Conservation (phyloP, 2,329 filamentous ascomycete genomes). For the Sodiomyces alkalinus region DNA sequence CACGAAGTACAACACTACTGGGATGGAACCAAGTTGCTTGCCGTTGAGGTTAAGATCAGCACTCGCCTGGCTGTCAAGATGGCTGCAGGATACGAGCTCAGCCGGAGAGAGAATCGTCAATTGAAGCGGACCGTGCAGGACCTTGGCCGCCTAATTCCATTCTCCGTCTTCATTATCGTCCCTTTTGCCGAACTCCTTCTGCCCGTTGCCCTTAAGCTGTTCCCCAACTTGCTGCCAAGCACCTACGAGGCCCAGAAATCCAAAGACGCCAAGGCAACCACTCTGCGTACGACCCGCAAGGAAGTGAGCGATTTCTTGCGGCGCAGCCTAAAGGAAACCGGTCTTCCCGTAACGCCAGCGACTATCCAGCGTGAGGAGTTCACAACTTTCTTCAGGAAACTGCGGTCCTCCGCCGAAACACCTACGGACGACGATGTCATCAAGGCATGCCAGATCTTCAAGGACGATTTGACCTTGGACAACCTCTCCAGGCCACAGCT, state of each 20-base stretch:
- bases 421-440: constrained; percentile 86
- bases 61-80: constrained; percentile 86
- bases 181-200: constrained; percentile 90
- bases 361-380: constrained; percentile 91
- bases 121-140: constrained; percentile 88
- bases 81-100: constrained; percentile 94
- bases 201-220: constrained; percentile 80
- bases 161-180: constrained; percentile 93
- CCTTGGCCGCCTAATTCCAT: constrained; percentile 80
- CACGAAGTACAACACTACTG: constrained; percentile 90
- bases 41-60: constrained; percentile 85
- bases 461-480: constrained; percentile 92
- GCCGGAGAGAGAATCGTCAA: constrained; percentile 83
- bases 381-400: constrained; percentile 91
- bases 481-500: constrained; percentile 91
- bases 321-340: constrained; percentile 82
- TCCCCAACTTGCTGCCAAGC: constrained; percentile 94
- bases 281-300: constrained; percentile 72
- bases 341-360: constrained; percentile 68
- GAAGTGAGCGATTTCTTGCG: constrained; percentile 86
- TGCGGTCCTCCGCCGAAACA: constrained; percentile 77
- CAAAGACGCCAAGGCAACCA: constrained; percentile 75
- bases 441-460: constrained; percentile 98
- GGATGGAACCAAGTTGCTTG: constrained; percentile 93
- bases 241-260: constrained; percentile 89